Evolutionary conservation across 306 rosid species (phyloP), one percentile per base, ranked within the genome.

Genomic region (Inga leiocalycina): DNA sequence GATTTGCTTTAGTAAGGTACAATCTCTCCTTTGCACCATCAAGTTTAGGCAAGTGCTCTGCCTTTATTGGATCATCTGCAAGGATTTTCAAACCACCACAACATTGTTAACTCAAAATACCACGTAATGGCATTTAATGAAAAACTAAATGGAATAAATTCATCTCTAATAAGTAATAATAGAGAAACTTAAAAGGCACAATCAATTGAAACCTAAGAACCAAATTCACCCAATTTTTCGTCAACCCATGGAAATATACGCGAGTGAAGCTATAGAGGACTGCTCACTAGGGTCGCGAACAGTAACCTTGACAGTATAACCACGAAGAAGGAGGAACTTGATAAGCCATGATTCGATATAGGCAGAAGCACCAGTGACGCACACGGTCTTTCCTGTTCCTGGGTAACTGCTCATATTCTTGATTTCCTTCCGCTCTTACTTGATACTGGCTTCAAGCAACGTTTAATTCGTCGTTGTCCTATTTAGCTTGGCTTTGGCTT

Each of bases 291-390:
- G 32, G 32, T 32, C 32, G 32, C 32, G 32, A 32, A 32, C 32
- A 32, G 32, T 32, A 32, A 2, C 32, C 32, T 32, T 32, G 32
- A 32, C 32, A 32, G 32, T 32, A 32, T 32, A 32, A 32, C 93
- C 89, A 39, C 86, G 87, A 39, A 90, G 84, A 13, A 90, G 90
- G 39, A 84, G 71, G 51, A 46, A 46, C 74, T 88, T 90, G 37
- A 86, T 90, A 0, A 89, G 80, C 89, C n/a, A 89, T 35, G 92
- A 89, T 13, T 91, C 92, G 3, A 87, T 87, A 46, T 41, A 70
- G 4, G 52, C 74, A 70, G 52, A 70, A 41, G 51, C 74, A 41
- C 74, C 74, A 12, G 74, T 41, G 15, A 41, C 34, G 34, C 74
- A 70, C 32, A 70, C 34, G 9, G 43, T 8, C 52, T 70, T 70